phyloP scores from a whole-genome alignment of 106 monocot species.

The Acorus calamus region DNA sequence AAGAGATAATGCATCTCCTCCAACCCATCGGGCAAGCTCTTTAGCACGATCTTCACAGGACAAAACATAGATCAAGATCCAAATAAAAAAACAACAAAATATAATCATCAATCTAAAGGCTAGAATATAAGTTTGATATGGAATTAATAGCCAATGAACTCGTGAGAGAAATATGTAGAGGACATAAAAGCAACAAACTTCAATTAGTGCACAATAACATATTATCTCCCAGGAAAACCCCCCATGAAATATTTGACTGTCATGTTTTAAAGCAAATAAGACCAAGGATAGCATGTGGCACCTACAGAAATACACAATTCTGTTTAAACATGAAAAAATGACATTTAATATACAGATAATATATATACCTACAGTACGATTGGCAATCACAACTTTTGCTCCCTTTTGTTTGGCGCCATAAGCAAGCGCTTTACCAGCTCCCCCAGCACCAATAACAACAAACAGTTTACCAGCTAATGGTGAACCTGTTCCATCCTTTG shows the following conservation, averaged over 20 bases:
- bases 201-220: too few species aligned
- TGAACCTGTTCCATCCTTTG: constrained; percentile 44
- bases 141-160: too few species aligned
- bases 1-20: constrained; percentile 64
- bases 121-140: too few species aligned
- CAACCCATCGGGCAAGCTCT: constrained; percentile 62
- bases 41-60: constrained; percentile 44
- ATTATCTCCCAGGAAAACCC: too few species aligned
- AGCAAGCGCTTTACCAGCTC: constrained; percentile 95
- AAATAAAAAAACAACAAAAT: neutral
- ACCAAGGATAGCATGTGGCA: too few species aligned
- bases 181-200: too few species aligned
- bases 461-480: constrained; percentile 69
- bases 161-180: too few species aligned
- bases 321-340: too few species aligned
- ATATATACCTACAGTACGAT: constrained; percentile 74
- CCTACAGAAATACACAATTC: too few species aligned
- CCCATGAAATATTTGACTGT: too few species aligned
- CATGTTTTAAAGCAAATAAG: too few species aligned
- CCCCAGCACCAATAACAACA: constrained; percentile 97
- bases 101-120: neutral
- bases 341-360: neutral
- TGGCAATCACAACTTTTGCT: constrained; percentile 81
- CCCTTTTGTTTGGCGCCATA: constrained; percentile 95
- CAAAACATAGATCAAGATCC: neutral